Conservation (phyloP, 2,329 filamentous ascomycete species). For the Colletotrichum liriopes region DNA sequence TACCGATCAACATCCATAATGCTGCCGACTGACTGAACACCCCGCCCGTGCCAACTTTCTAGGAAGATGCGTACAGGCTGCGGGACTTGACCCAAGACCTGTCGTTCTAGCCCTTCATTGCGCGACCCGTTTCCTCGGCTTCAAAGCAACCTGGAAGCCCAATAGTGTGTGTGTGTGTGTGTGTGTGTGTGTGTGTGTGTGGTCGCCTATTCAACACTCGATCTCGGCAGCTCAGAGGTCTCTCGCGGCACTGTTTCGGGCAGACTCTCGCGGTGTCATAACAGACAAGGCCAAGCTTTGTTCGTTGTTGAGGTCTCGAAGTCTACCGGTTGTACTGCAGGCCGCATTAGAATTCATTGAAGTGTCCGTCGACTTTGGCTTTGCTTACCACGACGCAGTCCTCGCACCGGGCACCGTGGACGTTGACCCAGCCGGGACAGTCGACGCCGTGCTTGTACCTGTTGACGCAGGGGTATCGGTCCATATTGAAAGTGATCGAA, state of each 20-base stretch:
- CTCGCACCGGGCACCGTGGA: slow-evolving; percentile 32
- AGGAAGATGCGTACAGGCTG: not conserved
- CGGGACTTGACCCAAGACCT: not conserved
- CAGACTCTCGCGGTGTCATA: not conserved
- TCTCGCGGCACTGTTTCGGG: not conserved
- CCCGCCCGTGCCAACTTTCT: not conserved
- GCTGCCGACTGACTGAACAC: not conserved
- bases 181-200: not conserved
- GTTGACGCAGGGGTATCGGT: slow-evolving; percentile 39
- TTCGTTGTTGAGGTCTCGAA: not conserved
- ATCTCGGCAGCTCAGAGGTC: not conserved
- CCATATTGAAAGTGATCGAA: slow-evolving; percentile 20
- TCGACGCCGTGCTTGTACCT: slow-evolving; percentile 42
- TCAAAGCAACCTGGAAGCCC: not conserved
- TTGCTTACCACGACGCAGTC: slow-evolving; percentile 38
- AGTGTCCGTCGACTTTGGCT: no score
- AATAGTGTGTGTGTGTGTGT: not conserved
- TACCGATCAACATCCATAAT: slow-evolving; percentile 22
- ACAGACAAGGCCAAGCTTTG: not conserved
- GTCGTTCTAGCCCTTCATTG: not conserved
- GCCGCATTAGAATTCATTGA: not conserved
- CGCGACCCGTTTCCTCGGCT: not conserved
- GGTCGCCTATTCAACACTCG: not conserved
- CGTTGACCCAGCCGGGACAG: slow-evolving; percentile 37
- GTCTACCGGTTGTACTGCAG: slow-evolving; percentile 36